Base-by-base conservation (phyloP, 1,284 basidiomycete genomes). In the Austroboletus niveus region DNA sequence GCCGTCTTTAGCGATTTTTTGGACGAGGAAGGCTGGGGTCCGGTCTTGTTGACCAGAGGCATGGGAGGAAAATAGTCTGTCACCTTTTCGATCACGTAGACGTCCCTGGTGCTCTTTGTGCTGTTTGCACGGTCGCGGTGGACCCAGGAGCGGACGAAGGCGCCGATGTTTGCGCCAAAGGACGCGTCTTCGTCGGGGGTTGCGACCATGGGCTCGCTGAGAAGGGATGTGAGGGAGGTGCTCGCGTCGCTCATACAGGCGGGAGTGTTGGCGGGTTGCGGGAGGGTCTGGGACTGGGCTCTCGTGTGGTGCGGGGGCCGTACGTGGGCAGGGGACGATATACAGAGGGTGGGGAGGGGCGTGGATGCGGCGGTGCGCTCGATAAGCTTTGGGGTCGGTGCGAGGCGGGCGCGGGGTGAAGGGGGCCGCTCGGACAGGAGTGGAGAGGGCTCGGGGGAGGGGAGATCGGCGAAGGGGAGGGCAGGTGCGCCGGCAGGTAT, bases 131-230 rank as follows among this genome's bases (percentile, higher is more conserved):
- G 59, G 54, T 69, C 66, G 11, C 56, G 56, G 7, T 52, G 43
- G 44, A 70, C 67, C 63, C 62, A 69, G 8, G 64, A 60, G 12
- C 66, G 68, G 4, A 67, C 65, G 48, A 70, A 47, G 8, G 65
- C 65, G 3, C 66, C 57, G 30, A 67, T 63, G 4, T 66, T 62
- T 3, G 51, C 54, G 15, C 65, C 58, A 39, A 69, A 69, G 6
- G 57, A 60, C 35, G 45, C 49, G 29, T 70, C 63, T 24, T 67
- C 65, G 38, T 68, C 68, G 2, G 65, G 65, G 0, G 65, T 67
- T 3, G 62, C 63, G 2, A 67, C 60, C 63, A 67, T 59, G 45
- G 65, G 65, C 7, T 67, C 65, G 15, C 35, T 68, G 44, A 67
- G 66, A 22, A 67, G 68, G 43, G 67, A 68, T 0, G 61, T 57